A percentile compares a stretch with the other conserved stretches of the same genome.
Conservation (phyloP, 805 yeast genomes). For the Candida hungchunana region DNA sequence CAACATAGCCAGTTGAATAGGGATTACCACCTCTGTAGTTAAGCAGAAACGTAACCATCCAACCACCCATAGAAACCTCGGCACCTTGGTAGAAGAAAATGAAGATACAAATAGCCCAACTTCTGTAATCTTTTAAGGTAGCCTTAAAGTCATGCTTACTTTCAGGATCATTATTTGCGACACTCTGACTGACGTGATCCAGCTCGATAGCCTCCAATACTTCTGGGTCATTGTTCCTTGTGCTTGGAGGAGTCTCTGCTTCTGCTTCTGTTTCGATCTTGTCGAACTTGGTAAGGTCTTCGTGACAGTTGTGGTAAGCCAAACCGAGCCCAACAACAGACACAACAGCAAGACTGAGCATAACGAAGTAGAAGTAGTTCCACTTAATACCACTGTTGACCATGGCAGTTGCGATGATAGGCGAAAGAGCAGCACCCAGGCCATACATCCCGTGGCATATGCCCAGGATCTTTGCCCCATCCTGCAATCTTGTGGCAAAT, state of each 20-base stretch:
- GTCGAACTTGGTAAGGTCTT: slow-evolving; percentile 30
- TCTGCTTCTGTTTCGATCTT: slow-evolving; percentile 8
- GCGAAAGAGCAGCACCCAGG: slow-evolving; percentile 57
- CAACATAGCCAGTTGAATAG: slow-evolving; percentile 46
- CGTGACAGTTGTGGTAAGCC: slow-evolving; percentile 43
- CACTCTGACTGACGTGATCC: not conserved
- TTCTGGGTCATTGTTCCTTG: not conserved
- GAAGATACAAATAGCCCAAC: slow-evolving; percentile 49
- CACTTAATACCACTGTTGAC: slow-evolving; percentile 48
- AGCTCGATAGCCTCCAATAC: slow-evolving; percentile 5
- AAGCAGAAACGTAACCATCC: slow-evolving; percentile 57
- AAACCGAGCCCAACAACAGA: slow-evolving; percentile 31
- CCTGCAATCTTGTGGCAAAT: slow-evolving; percentile 40
- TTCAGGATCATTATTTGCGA: not conserved
- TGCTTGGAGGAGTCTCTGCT: slow-evolving; percentile 2
- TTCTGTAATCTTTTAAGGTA: slow-evolving; percentile 37
- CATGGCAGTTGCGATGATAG: slow-evolving; percentile 53
- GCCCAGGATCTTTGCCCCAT: slow-evolving; percentile 47
- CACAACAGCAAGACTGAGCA: slow-evolving; percentile 38
- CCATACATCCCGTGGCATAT: slow-evolving; percentile 59
- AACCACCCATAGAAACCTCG: slow-evolving; percentile 59
- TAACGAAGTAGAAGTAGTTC: slow-evolving; percentile 48
- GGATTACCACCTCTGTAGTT: slow-evolving; percentile 43
- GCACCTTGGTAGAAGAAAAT: slow-evolving; percentile 59
- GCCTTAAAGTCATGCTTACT: slow-evolving; percentile 19